Base-by-base conservation (phyloP, 2,329 filamentous ascomycete genomes). In the Macrophomina pseudophaseolina region DNA sequence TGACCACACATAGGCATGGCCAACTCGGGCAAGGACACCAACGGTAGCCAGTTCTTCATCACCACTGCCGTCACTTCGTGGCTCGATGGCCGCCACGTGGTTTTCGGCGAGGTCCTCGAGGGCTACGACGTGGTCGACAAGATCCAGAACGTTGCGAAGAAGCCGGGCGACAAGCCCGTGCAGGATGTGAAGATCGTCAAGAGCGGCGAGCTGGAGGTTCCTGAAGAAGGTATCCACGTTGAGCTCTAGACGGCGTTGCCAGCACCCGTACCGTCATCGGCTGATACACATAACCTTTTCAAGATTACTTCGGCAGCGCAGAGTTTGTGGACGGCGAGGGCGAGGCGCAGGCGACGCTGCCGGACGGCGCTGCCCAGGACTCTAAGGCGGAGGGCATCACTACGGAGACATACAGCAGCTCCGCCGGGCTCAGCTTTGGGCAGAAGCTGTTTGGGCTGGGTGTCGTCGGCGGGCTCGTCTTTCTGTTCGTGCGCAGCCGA, bases 161-260 rank as follows among this genome's bases (percentile, higher is more conserved):
- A 78, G 70, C 73, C 83, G 52, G 86, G 87, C 72, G 91, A 94
- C 83, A 91, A 88, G 82, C 92, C 92, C 33, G 77, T 78, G 69
- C 81, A 89, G 81, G 77, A 84, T 23, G 84, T 95, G 81, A 94
- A 89, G 85, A 93, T 96, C 76, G 86, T 80, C 78, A 92, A 93
- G 87, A 92, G 90, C 81, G 92, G 92, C 80, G 91, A 94, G 85
- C 84, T 95, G 74, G 86, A 90, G 79, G 90, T 94, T 72, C 90
- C 91, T 79, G 84, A 88, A 85, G 92, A 95, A 95, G 92, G 92
- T 95, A 94, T 93, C 85, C 91, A 93, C 83, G 87, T 90, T 83
- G 92, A 95, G 83, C 91, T 95, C 81, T 95, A 90, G 71, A 54
- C 48, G 48, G 56, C 56, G 59, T 33, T 54, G 16, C 3, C 42